Evolutionary conservation across 805 yeast species (phyloP), one percentile per base, ranked within the genome.

Genomic region (Torulaspora indica): DNA sequence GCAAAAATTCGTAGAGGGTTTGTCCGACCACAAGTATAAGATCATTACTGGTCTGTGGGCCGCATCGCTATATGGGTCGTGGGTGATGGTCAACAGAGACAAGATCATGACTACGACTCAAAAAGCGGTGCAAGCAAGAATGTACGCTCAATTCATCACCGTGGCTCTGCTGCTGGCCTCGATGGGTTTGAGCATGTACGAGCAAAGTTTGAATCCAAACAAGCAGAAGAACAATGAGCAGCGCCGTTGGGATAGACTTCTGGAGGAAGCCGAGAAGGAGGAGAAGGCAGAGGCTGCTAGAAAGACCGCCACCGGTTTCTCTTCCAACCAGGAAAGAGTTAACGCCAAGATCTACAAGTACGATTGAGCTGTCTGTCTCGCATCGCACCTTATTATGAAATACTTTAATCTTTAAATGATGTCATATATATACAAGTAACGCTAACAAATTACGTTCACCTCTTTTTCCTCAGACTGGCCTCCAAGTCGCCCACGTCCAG

Each of bases 91-190:
- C 41, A 81, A 85, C 68, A 77, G 75, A 54, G 95, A 87, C 63
- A 81, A 79, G 51, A 70, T 80, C 61, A 76, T 87, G 82, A 77
- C 86, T 43, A 75, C 73, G 51, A 68, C 93, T 4, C 95, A 87
- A 68, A 87, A 85, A 64, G 78, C 85, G 38, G 93, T 84, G 27
- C 90, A 83, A 61, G 95, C 95, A 25, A 81, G 95, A 76, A 86
- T 86, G 85, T 86, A 86, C 61, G 95, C 95, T 8, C 95, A 87
- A 66, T 85, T 83, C 52, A 67, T 85, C 43, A 84, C 95, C 1
- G 89, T 87, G 42, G 75, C 76, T 8, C 68, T 86, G 49, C 68
- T 86, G 52, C 65, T 86, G 43, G 88, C 81, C 17, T 78, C 93
- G 0, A 75, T 87, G 57, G 79, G 80, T 40, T 67, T 82, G 52